phyloP scores from a whole-genome alignment of 1,284 basidiomycete genomes.

The Stygiomarasmius scandens region DNA sequence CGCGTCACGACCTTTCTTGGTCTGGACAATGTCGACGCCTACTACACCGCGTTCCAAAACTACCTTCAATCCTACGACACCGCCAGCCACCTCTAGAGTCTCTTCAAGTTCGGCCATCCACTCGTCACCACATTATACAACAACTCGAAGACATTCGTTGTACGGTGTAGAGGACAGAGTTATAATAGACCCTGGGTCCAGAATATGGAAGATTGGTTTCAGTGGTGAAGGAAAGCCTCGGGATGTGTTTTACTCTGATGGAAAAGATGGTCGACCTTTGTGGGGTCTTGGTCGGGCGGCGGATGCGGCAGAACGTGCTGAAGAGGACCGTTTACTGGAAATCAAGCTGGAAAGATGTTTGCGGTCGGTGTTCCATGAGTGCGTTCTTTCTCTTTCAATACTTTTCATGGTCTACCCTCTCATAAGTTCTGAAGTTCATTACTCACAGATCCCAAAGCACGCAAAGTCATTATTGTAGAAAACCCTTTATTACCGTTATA shows the following conservation, averaged over 20 bases:
- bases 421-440: slow-evolving; percentile 64
- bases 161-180: slow-evolving; percentile 88
- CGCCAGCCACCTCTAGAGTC: slow-evolving; percentile 55
- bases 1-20: no score
- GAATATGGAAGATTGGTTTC: slow-evolving; percentile 88
- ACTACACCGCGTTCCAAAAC: slow-evolving; percentile 49
- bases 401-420: slow-evolving; percentile 16
- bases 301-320: slow-evolving; percentile 59
- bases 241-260: slow-evolving; percentile 67
- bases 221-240: slow-evolving; percentile 85
- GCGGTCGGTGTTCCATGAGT: slow-evolving; percentile 85
- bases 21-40: slow-evolving; percentile 40
- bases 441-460: slow-evolving; percentile 89
- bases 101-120: slow-evolving; percentile 54
- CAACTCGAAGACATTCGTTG: slow-evolving; percentile 75
- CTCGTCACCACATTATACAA: slow-evolving; percentile 76
- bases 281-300: slow-evolving; percentile 65
- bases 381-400: slow-evolving; percentile 38
- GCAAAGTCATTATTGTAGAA: slow-evolving; percentile 92
- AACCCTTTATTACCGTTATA: slow-evolving; percentile 84
- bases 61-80: slow-evolving; percentile 46
- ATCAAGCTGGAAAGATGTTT: slow-evolving; percentile 69
- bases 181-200: slow-evolving; percentile 82
- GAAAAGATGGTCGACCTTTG: slow-evolving; percentile 44
- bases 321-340: slow-evolving; percentile 73